phyloP scores from a whole-genome alignment of 202 grass and related monocot genomes.

The Zizania palustris region DNA sequence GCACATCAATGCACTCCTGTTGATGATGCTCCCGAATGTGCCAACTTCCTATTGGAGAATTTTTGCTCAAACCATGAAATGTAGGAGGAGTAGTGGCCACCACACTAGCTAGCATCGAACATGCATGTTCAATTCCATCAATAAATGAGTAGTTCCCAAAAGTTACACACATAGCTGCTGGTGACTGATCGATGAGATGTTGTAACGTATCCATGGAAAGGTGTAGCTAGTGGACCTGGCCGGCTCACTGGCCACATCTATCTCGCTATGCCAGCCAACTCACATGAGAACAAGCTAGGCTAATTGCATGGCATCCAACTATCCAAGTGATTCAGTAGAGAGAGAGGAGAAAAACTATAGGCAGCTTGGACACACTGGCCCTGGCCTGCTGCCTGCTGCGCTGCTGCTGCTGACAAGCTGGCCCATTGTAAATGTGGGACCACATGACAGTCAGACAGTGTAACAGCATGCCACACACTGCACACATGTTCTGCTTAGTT shows the following conservation, averaged over 20 bases:
- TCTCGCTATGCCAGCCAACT: slow-evolving; percentile 51
- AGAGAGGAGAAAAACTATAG: slow-evolving; percentile 17
- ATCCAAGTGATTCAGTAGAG: slow-evolving; percentile 49
- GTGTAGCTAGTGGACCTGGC: slow-evolving; percentile 44
- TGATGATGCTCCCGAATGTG: slow-evolving; percentile 42
- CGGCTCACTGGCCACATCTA: slow-evolving; percentile 49
- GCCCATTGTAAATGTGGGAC: no score
- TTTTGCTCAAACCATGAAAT: slow-evolving; percentile 58
- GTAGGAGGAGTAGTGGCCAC: slow-evolving; percentile 24
- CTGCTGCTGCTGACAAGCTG: no score
- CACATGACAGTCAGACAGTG: no score
- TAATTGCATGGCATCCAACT: slow-evolving; percentile 54
- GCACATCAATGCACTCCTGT: slow-evolving; percentile 65
- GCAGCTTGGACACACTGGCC: not conserved
- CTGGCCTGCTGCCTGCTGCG: not conserved
- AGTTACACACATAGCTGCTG: slow-evolving; percentile 32
- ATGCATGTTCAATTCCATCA: slow-evolving; percentile 29
- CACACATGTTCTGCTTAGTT: no score
- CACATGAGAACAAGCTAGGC: slow-evolving; percentile 56
- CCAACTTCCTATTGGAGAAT: slow-evolving; percentile 61
- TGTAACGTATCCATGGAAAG: slow-evolving; percentile 48
- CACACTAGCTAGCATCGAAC: slow-evolving; percentile 29
- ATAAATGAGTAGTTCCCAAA: slow-evolving; percentile 51
- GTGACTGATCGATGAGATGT: slow-evolving; percentile 33
- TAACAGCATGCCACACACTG: no score